phyloP scores from a whole-genome alignment of 2,329 filamentous ascomycete species.

The Aspergillus glaucus region DNA sequence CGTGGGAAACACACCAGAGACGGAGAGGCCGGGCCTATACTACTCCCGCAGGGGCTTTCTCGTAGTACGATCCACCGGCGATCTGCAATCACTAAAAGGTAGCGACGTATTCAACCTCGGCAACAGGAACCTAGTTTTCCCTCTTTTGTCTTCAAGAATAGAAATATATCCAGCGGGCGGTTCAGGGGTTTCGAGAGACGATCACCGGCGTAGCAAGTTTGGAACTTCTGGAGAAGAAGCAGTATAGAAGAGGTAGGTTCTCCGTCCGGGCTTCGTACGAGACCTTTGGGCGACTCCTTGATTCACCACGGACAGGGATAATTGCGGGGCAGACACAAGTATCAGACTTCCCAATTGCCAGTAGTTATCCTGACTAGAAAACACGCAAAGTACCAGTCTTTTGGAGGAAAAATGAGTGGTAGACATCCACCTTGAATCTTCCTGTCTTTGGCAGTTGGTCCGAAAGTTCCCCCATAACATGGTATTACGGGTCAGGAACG shows the following conservation, averaged over 20 bases:
- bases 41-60: not conserved
- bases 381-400: not conserved
- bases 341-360: not conserved
- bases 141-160: not conserved
- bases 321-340: not conserved
- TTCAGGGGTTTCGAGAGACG: not conserved
- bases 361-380: not conserved
- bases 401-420: not conserved
- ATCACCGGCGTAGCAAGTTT: not conserved
- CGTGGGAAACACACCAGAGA: not conserved
- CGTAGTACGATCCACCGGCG: not conserved
- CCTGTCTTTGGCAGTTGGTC: slow-evolving; percentile 11
- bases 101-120: not conserved
- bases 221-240: not conserved
- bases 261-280: not conserved
- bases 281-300: not conserved
- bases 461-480: slow-evolving; percentile 9
- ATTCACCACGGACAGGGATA: not conserved
- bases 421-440: not conserved
- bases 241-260: not conserved
- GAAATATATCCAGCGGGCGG: not conserved
- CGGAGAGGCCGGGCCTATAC: not conserved
- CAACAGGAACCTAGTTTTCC: not conserved
- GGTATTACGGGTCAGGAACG: slow-evolving; percentile 4
- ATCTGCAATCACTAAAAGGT: not conserved